phyloP scores from a whole-genome alignment of 805 yeast species.

The Priceomyces castillae region DNA sequence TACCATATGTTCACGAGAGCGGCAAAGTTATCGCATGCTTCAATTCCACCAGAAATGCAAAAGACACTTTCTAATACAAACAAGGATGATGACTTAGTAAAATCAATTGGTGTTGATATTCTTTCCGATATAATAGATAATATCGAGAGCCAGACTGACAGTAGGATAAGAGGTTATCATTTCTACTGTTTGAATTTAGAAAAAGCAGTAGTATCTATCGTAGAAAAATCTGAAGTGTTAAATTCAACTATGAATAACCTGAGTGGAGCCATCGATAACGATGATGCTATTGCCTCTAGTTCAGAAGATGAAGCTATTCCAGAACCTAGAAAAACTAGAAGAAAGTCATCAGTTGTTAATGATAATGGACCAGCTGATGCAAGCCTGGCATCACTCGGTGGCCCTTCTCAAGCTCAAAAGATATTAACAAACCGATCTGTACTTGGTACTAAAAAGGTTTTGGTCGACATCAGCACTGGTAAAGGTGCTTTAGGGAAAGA shows the following conservation, averaged over 20 bases:
- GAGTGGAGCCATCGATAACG: slow-evolving; percentile 22
- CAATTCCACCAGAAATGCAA: slow-evolving; percentile 60
- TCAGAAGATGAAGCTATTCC: slow-evolving; percentile 27
- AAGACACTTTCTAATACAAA: slow-evolving; percentile 55
- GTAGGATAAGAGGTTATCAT: slow-evolving; percentile 77
- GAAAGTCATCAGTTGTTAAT: slow-evolving; percentile 38
- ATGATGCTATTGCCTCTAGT: slow-evolving; percentile 41
- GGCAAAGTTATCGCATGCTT: slow-evolving; percentile 83
- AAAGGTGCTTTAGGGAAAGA: slow-evolving; percentile 82
- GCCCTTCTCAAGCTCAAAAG: slow-evolving; percentile 15
- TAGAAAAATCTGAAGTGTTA: slow-evolving; percentile 59
- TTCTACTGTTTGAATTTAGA: slow-evolving; percentile 92
- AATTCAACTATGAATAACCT: slow-evolving; percentile 40
- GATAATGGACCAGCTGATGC: slow-evolving; percentile 37
- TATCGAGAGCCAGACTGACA: slow-evolving; percentile 51
- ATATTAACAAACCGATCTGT: slow-evolving; percentile 25
- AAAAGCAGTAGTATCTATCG: slow-evolving; percentile 83
- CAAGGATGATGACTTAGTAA: slow-evolving; percentile 73
- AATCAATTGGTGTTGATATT: slow-evolving; percentile 76
- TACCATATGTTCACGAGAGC: slow-evolving; percentile 81
- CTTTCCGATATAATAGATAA: slow-evolving; percentile 60
- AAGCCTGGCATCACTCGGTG: slow-evolving; percentile 12
- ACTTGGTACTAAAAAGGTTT: slow-evolving; percentile 45
- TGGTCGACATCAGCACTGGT: slow-evolving; percentile 79
- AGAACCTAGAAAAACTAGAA: slow-evolving; percentile 20